Conservation (phyloP, 306 rosid genomes). For the Rosa lucieae region DNA sequence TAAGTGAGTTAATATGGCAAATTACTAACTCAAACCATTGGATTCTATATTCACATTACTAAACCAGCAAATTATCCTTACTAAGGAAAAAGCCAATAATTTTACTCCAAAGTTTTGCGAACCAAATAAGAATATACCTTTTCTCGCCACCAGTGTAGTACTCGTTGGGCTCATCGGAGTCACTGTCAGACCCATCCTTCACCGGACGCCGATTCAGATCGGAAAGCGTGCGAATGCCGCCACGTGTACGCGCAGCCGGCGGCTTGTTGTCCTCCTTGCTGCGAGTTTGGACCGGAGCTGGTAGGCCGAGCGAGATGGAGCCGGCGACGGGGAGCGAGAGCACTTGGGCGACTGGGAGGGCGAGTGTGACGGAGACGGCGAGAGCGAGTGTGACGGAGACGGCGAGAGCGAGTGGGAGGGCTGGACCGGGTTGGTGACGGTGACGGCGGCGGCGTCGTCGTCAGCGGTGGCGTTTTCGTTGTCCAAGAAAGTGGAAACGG, state of each 20-base stretch:
- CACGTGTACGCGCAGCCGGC: constrained; percentile 39
- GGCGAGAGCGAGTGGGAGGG: no score
- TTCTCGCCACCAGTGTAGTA: constrained; percentile 88
- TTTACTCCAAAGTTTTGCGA: neutral
- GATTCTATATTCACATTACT: neutral
- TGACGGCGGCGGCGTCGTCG: no score
- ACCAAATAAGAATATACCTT: constrained; percentile 43
- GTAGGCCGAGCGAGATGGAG: no score
- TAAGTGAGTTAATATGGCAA: no score
- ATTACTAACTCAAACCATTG: neutral
- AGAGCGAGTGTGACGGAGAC: no score
- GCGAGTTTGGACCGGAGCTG: constrained; percentile 66
- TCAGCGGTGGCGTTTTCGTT: no score
- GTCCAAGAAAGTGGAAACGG: no score
- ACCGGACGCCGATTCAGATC: constrained; percentile 60
- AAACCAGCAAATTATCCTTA: neutral
- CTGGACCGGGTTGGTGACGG: no score
- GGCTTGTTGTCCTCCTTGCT: constrained; percentile 32
- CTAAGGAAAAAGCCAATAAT: neutral
- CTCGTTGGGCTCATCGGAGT: constrained; percentile 76
- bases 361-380: constrained; percentile 9
- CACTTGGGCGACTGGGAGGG: constrained; percentile 43
- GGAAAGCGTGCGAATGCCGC: constrained; percentile 58
- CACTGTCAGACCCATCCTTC: constrained; percentile 45
- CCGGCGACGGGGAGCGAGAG: constrained; percentile 31